Evolutionary conservation across 257 asterid species (phyloP).

Genomic region (Mitragyna speciosa): DNA sequence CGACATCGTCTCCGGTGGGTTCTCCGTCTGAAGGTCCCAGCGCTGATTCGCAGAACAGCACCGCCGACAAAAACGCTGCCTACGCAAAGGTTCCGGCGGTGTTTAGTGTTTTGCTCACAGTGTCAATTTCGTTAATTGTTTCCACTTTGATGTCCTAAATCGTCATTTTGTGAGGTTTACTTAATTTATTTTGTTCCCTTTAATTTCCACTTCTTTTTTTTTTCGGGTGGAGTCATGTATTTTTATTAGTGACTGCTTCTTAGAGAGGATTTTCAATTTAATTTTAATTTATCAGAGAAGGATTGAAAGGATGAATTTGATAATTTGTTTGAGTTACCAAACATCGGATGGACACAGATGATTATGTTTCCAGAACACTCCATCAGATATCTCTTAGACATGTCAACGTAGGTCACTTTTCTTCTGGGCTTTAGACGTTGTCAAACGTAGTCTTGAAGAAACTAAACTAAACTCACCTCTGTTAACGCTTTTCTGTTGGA

Average conservation of each 20-base stretch:
- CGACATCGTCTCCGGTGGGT: slow-evolving; percentile 53
- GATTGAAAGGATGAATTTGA: slow-evolving; percentile 2
- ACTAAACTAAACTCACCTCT: too few species aligned
- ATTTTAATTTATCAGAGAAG: slow-evolving; percentile 21
- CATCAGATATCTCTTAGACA: not conserved
- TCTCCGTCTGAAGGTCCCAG: slow-evolving; percentile 65
- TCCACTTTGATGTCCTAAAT: slow-evolving; percentile 50
- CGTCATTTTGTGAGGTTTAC: slow-evolving; percentile 36
- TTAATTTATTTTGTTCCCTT: slow-evolving; percentile 20
- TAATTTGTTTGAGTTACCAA: slow-evolving; percentile 8
- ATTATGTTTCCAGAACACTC: slow-evolving; percentile 4
- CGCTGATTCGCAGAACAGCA: slow-evolving; percentile 71
- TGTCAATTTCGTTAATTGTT: slow-evolving; percentile 53
- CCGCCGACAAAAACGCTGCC: slow-evolving; percentile 41
- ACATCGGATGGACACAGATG: not conserved
- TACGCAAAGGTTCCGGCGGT: slow-evolving; percentile 39
- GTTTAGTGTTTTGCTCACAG: slow-evolving; percentile 38
- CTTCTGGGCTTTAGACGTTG: too few species aligned
- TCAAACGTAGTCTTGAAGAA: too few species aligned
- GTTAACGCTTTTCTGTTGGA: too few species aligned
- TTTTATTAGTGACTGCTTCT: slow-evolving; percentile 20
- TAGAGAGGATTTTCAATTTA: slow-evolving; percentile 29
- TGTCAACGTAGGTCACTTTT: not conserved
- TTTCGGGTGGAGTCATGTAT: slow-evolving; percentile 27
- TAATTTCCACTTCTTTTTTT: slow-evolving; percentile 12